These are phyloP conservation scores for Saccharomycopsis fodiens DNA, from an alignment of 805 yeast genomes.

Conservation along the genomic window DNA sequence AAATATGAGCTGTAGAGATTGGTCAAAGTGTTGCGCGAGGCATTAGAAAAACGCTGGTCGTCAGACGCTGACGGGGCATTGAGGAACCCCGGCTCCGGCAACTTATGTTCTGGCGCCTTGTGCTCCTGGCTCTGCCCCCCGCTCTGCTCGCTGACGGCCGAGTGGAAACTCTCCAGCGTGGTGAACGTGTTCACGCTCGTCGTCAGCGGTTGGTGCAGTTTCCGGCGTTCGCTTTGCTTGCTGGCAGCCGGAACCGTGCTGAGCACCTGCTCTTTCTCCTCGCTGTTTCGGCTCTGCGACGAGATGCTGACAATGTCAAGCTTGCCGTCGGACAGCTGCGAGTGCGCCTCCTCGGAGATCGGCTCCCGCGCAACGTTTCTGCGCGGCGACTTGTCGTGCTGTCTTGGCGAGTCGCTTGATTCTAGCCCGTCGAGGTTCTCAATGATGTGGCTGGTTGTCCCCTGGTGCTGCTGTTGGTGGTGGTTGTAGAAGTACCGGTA, in stretches of 20 bases:
- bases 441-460: slow-evolving; percentile 15
- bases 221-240: slow-evolving; percentile 1
- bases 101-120: not conserved
- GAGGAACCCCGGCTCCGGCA: not conserved
- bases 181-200: slow-evolving; percentile 13
- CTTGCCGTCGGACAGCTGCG: not conserved
- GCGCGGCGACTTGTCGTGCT: not conserved
- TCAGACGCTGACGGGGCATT: not conserved
- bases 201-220: slow-evolving; percentile 6
- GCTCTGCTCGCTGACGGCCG: slow-evolving; percentile 16
- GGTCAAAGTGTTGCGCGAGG: slow-evolving; percentile 10
- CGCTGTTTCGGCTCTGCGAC: slow-evolving; percentile 1
- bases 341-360: not conserved
- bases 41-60: slow-evolving; percentile 5
- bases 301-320: slow-evolving; percentile 8
- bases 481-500: slow-evolving; percentile 20
- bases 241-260: not conserved
- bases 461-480: slow-evolving; percentile 20
- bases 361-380: slow-evolving; percentile 7
- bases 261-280: slow-evolving; percentile 7
- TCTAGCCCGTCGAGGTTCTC: slow-evolving; percentile 17
- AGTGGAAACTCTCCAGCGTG: slow-evolving; percentile 17
- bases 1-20: slow-evolving; percentile 13
- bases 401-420: slow-evolving; percentile 7
- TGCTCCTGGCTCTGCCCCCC: not conserved